phyloP scores from a whole-genome alignment of 2,329 filamentous ascomycete genomes.

The Aspergillus uvarum region DNA sequence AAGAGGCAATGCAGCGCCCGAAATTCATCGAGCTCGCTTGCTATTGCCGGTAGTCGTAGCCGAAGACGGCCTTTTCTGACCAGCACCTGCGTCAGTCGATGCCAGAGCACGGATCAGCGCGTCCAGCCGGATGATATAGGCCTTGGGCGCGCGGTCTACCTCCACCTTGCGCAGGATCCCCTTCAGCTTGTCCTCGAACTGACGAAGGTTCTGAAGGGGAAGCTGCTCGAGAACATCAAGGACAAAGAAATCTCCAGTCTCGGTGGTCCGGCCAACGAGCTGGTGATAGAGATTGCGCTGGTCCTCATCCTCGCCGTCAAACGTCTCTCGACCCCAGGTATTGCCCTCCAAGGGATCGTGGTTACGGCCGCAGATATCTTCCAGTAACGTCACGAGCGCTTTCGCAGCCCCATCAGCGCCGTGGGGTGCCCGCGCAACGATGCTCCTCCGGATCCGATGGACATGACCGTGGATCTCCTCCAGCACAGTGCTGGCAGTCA shows the following conservation, averaged over 20 bases:
- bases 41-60: conserved; percentile 27
- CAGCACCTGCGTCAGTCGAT: conserved; percentile 21
- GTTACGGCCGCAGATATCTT: conserved; percentile 39
- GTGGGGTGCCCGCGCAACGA: conserved; percentile 35
- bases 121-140: conserved; percentile 36
- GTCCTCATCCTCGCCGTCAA: conserved; percentile 40
- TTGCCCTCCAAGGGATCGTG: conserved; percentile 41
- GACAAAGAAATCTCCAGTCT: conserved; percentile 36
- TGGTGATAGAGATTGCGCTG: conserved; percentile 45
- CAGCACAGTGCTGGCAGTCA: conserved; percentile 35
- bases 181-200: conserved; percentile 31
- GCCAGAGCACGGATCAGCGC: conserved; percentile 33
- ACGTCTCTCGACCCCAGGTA: conserved; percentile 33
- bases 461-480: conserved; percentile 32
- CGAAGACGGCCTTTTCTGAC: conserved; percentile 36
- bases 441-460: conserved; percentile 34
- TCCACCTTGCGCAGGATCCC: conserved; percentile 45
- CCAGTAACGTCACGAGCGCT: conserved; percentile 39
- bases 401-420: conserved; percentile 40
- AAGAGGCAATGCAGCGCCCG: not conserved
- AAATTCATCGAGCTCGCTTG: conserved; percentile 34
- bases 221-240: conserved; percentile 41
- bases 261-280: conserved; percentile 38
- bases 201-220: conserved; percentile 30
- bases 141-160: conserved; percentile 40